Percentiles rank a stretch among this genome's conserved stretches.
phyloP scores from a whole-genome alignment of 352 stramenopile species.

The Phytophthora tentaculata region DNA sequence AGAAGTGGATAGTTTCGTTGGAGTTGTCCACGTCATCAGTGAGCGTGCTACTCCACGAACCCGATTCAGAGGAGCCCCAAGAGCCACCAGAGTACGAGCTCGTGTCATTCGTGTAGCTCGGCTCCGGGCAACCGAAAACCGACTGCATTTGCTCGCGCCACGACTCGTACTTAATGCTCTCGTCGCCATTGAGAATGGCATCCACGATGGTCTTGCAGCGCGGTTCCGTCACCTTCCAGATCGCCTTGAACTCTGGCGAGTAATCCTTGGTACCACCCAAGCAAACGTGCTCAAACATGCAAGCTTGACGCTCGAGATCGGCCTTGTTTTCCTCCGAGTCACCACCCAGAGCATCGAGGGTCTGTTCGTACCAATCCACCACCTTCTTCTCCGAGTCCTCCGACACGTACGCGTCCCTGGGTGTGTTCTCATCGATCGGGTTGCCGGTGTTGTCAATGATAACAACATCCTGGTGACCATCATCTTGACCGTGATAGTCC shows the following conservation, averaged over 20 bases:
- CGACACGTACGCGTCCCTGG: slow-evolving; percentile 27
- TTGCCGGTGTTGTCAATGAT: slow-evolving; percentile 23
- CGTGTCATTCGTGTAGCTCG: slow-evolving; percentile 22
- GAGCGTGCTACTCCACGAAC: neutral
- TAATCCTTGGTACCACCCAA: slow-evolving; percentile 59
- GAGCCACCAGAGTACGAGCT: slow-evolving; percentile 7
- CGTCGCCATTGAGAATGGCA: slow-evolving; percentile 39
- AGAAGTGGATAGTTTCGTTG: neutral
- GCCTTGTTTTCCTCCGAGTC: slow-evolving; percentile 43
- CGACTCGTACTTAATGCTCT: slow-evolving; percentile 36
- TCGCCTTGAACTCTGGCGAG: slow-evolving; percentile 49
- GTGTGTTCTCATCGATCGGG: slow-evolving; percentile 3
- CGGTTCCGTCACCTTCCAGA: slow-evolving; percentile 46
- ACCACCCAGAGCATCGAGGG: slow-evolving; percentile 41
- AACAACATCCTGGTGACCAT: slow-evolving; percentile 27
- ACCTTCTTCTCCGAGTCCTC: slow-evolving; percentile 46
- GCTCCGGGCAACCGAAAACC: slow-evolving; percentile 48
- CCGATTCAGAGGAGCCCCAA: neutral
- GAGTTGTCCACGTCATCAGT: neutral
- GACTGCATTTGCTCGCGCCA: slow-evolving; percentile 49
- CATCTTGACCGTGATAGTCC: slow-evolving; percentile 29
- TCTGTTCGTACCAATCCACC: slow-evolving; percentile 55
- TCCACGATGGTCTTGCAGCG: slow-evolving; percentile 61
- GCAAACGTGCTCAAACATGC: slow-evolving; percentile 62
- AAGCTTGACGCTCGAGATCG: slow-evolving; percentile 63